Conservation (phyloP, 164 flowering plant genomes). For the Magnolia changhungtana region DNA sequence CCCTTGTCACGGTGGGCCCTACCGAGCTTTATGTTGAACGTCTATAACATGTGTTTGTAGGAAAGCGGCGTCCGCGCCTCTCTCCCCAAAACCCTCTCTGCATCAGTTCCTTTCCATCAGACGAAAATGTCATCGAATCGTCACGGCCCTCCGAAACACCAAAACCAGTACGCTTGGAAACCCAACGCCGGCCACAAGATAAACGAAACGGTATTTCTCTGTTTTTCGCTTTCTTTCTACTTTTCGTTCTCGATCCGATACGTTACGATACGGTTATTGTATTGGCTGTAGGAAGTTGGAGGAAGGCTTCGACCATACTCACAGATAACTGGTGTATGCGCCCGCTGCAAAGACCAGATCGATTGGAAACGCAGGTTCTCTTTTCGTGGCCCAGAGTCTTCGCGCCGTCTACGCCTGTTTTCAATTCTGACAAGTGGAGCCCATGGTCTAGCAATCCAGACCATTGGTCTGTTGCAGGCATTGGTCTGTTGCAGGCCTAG, state of each 20-base stretch:
- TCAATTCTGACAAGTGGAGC: background rate
- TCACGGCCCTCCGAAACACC: conserved; percentile 21
- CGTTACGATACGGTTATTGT: background rate
- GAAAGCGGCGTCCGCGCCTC: background rate
- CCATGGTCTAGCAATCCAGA: background rate
- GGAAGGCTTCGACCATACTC: conserved; percentile 71
- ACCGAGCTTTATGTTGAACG: too few species aligned
- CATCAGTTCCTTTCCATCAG: too few species aligned
- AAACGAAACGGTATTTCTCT: conserved; percentile 66
- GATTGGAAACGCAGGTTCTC: conserved; percentile 82
- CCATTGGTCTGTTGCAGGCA: background rate
- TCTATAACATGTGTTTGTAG: too few species aligned
- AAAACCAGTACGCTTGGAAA: conserved; percentile 57
- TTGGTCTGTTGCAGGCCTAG: background rate
- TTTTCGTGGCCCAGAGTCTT: background rate
- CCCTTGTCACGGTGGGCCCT: too few species aligned
- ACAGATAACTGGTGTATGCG: conserved; percentile 81
- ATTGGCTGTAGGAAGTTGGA: conserved; percentile 64
- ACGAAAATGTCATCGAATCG: conserved; percentile 6
- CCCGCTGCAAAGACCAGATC: conserved; percentile 80
- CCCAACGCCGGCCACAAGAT: conserved; percentile 65
- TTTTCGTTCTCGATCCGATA: background rate
- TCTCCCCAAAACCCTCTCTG: background rate
- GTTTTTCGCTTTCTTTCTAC: background rate
- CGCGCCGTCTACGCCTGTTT: background rate